phyloP scores from a whole-genome alignment of 2,329 filamentous ascomycete species.

The Acrocalymma vagum region DNA sequence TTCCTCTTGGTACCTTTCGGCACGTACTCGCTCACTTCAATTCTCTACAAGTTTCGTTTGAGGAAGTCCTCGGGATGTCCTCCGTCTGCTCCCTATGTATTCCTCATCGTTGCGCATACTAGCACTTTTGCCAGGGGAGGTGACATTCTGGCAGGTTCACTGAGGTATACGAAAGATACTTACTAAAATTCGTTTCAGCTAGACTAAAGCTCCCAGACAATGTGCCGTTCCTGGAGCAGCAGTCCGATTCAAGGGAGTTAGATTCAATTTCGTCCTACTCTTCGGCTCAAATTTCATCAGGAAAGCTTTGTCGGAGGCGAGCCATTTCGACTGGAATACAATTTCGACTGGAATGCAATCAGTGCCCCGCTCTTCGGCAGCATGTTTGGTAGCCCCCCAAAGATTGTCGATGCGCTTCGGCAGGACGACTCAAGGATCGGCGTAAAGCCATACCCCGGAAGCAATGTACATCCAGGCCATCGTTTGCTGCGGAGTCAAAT shows the following conservation, averaged over 20 bases:
- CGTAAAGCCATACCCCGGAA: slow-evolving; percentile 17
- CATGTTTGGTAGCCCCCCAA: slow-evolving; percentile 5
- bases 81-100: not conserved
- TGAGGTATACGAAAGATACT: not conserved
- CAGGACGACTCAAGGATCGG: slow-evolving; percentile 16
- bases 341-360: slow-evolving; percentile 10
- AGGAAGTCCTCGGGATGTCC: no score
- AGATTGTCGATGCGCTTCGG: slow-evolving; percentile 3
- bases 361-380: slow-evolving; percentile 7
- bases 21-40: no score
- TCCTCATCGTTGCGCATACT: not conserved
- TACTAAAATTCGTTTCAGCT: not conserved
- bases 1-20: no score
- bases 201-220: not conserved
- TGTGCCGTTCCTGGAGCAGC: not conserved
- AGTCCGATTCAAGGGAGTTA: slow-evolving; percentile 12
- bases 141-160: not conserved
- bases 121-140: not conserved
- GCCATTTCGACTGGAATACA: slow-evolving; percentile 9
- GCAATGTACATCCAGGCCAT: slow-evolving; percentile 11
- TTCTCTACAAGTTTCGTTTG: no score
- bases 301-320: slow-evolving; percentile 5
- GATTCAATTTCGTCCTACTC: slow-evolving; percentile 13
- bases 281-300: slow-evolving; percentile 10
- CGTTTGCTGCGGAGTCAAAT: slow-evolving; percentile 17